Conservation (phyloP, 1,284 basidiomycete species). For the Leucoagaricus sp. region DNA sequence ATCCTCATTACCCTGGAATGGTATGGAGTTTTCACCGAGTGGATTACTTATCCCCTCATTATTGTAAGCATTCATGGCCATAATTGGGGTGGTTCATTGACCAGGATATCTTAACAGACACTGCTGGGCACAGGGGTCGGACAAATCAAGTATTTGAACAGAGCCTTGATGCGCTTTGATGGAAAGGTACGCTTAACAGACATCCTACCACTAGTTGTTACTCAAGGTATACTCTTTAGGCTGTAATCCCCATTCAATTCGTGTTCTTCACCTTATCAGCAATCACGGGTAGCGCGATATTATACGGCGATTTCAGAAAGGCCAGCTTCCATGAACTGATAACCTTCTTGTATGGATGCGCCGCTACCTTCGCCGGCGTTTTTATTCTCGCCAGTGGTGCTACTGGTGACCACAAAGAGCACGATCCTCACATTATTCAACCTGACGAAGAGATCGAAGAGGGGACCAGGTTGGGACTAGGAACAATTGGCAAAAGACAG, state of each 20-base stretch:
- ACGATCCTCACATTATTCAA: slow-evolving; percentile 25
- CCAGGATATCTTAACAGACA: slow-evolving; percentile 48
- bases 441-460: slow-evolving; percentile 29
- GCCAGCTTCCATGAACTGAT: slow-evolving; percentile 81
- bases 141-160: slow-evolving; percentile 92
- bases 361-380: slow-evolving; percentile 83
- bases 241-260: slow-evolving; percentile 94
- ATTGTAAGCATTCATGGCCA: slow-evolving; percentile 39
- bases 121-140: slow-evolving; percentile 81
- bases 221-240: slow-evolving; percentile 39
- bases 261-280: slow-evolving; percentile 88
- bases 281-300: slow-evolving; percentile 89
- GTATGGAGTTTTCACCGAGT: slow-evolving; percentile 70
- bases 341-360: slow-evolving; percentile 85
- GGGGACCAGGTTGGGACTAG: slow-evolving; percentile 26
- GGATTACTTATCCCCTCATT: slow-evolving; percentile 80
- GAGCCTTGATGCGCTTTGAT: slow-evolving; percentile 87
- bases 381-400: slow-evolving; percentile 76
- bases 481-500: slow-evolving; percentile 37
- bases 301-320: slow-evolving; percentile 91
- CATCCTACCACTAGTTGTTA: not conserved
- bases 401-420: slow-evolving; percentile 15
- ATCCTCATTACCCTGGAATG: slow-evolving; percentile 80
- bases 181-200: slow-evolving; percentile 57
- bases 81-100: not conserved